phyloP scores from a whole-genome alignment of 495 filamentous ascomycete genomes.

The Aspergillus avenaceus region DNA sequence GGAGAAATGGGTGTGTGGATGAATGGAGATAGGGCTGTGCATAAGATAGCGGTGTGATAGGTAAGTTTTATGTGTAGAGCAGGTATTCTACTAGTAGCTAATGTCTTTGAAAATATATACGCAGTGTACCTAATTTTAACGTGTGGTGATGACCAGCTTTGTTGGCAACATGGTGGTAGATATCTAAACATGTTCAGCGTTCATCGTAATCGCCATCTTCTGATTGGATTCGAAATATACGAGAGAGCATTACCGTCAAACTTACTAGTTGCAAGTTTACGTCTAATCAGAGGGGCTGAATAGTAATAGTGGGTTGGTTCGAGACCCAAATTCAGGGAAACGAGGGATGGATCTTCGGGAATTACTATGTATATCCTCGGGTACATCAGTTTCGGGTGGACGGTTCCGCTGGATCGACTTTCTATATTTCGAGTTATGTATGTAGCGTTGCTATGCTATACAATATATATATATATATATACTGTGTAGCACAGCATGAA shows the following conservation, averaged over 20 bases:
- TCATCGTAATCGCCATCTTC: not conserved
- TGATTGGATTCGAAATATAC: not conserved
- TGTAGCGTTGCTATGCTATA: not conserved
- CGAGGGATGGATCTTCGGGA: not conserved
- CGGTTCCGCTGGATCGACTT: not conserved
- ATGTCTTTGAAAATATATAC: not conserved
- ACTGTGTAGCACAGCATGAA: no score
- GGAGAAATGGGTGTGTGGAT: not conserved
- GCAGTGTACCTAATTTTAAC: no score
- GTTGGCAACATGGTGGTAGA: not conserved
- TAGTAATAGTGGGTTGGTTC: not conserved
- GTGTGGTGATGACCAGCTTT: no score
- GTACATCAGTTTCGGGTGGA: not conserved
- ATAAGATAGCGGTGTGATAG: not conserved
- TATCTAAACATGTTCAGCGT: not conserved
- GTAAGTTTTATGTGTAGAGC: no score
- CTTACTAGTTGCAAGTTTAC: not conserved
- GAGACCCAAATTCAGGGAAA: not conserved
- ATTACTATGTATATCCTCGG: conserved; percentile 1
- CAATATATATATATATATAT: no score
- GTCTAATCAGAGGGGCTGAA: not conserved
- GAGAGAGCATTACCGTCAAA: conserved; percentile 1
- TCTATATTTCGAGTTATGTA: not conserved
- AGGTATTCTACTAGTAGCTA: no score
- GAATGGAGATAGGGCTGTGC: not conserved